phyloP scores from a whole-genome alignment of 371 early-diverging fungal species.

The Mucor indicus region DNA sequence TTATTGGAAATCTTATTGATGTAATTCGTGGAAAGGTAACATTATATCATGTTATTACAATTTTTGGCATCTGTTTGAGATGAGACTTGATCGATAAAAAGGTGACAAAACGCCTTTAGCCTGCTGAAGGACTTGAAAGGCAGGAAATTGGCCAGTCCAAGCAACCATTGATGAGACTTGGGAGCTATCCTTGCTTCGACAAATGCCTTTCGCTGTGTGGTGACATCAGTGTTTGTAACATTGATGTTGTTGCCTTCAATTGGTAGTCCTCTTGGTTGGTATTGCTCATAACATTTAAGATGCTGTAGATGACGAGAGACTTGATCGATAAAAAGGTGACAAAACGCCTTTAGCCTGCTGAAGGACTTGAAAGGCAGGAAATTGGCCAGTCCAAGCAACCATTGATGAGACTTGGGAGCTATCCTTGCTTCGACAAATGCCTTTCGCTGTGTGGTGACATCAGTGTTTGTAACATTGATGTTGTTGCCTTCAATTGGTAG shows the following conservation, averaged over 20 bases:
- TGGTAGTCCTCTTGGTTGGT: constrained; percentile 6
- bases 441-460: constrained; percentile 1
- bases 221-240: not conserved
- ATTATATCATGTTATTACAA: too few relatives aligned
- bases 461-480: not conserved
- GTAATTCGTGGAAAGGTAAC: too few relatives aligned
- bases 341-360: constrained; percentile 2
- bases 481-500: constrained; percentile 7
- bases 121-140: constrained; percentile 11
- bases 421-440: constrained; percentile 15
- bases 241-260: constrained; percentile 5
- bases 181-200: constrained; percentile 15
- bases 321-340: constrained; percentile 7
- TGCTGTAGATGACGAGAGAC: too few relatives aligned
- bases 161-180: constrained; percentile 8
- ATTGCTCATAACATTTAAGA: constrained; percentile 3
- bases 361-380: constrained; percentile 9
- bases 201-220: constrained; percentile 5
- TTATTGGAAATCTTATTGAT: too few relatives aligned
- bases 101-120: constrained; percentile 1
- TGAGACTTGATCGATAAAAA: constrained; percentile 9
- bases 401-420: constrained; percentile 10
- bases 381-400: constrained; percentile 7
- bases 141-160: constrained; percentile 6
- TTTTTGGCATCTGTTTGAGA: too few relatives aligned